Evolutionary conservation across 495 filamentous ascomycete genomes (phyloP).

Genomic region (Tuber microsphaerosporum): DNA sequence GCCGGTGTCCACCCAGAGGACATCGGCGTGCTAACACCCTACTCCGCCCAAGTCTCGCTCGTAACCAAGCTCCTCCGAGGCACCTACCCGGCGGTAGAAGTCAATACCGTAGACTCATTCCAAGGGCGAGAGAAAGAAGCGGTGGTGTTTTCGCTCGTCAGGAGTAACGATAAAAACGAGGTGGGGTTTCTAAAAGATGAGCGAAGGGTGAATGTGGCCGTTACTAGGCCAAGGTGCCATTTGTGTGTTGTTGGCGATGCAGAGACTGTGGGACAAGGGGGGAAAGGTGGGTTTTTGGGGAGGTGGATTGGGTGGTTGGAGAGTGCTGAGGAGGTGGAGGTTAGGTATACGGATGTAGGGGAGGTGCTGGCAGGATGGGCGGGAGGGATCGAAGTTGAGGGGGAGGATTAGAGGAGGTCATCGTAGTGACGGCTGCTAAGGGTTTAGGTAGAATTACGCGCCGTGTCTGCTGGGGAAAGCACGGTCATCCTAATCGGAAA

Average conservation of each 20-base stretch:
- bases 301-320: slow-evolving; percentile 37
- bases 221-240: slow-evolving; percentile 87
- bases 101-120: slow-evolving; percentile 94
- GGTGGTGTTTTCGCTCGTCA: slow-evolving; percentile 79
- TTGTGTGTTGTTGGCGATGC: slow-evolving; percentile 87
- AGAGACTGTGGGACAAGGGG: slow-evolving; percentile 54
- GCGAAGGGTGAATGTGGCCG: slow-evolving; percentile 86
- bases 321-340: slow-evolving; percentile 20
- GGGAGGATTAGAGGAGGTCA: background rate
- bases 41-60: slow-evolving; percentile 84
- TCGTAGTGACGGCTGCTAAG: background rate
- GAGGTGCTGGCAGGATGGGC: slow-evolving; percentile 32
- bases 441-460: background rate
- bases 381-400: slow-evolving; percentile 10
- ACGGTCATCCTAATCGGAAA: background rate
- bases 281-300: slow-evolving; percentile 23
- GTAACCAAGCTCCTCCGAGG: slow-evolving; percentile 69
- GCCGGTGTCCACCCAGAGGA: slow-evolving; percentile 73
- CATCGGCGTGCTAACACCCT: slow-evolving; percentile 90
- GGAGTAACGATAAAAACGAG: slow-evolving; percentile 78
- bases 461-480: background rate
- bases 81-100: slow-evolving; percentile 71
- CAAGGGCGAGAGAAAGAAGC: slow-evolving; percentile 97
- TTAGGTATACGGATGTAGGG: slow-evolving; percentile 37
- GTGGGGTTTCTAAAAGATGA: slow-evolving; percentile 95